Evolutionary conservation across 2,329 filamentous ascomycete species (phyloP).

Genomic region (Hawksworthiomyces lignivorus): DNA sequence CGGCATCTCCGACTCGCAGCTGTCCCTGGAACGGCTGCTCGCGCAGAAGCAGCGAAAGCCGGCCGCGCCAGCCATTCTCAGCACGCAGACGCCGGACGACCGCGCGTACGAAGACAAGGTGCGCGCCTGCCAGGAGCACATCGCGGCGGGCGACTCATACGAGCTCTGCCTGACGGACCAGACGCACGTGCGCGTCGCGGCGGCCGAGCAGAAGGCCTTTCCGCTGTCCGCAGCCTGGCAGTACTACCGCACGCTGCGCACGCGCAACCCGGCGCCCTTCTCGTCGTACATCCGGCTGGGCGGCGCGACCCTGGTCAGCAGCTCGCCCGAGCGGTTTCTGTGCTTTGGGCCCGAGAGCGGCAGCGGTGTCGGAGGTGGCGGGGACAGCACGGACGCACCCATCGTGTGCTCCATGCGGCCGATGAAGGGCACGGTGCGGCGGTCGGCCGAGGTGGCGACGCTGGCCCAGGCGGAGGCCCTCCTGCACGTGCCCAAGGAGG

Average conservation of each 20-base stretch:
- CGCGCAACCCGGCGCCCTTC: constrained; percentile 73
- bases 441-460: constrained; percentile 56
- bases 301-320: constrained; percentile 64
- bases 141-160: constrained; percentile 74
- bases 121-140: constrained; percentile 59
- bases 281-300: constrained; percentile 72
- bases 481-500: constrained; percentile 76
- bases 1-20: background rate
- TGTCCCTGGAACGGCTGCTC: too few relatives aligned
- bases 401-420: constrained; percentile 68
- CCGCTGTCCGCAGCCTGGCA: constrained; percentile 50
- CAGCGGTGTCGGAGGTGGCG: constrained; percentile 39
- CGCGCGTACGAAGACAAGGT: constrained; percentile 59
- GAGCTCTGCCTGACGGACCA: constrained; percentile 78
- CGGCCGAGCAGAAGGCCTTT: constrained; percentile 22
- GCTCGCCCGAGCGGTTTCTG: constrained; percentile 85
- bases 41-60: too few relatives aligned
- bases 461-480: constrained; percentile 64
- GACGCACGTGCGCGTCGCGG: constrained; percentile 46
- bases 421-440: constrained; percentile 95
- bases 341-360: background rate
- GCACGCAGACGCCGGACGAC: constrained; percentile 34
- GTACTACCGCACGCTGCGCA: constrained; percentile 63
- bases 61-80: background rate
- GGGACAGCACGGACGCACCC: background rate